These are phyloP conservation scores for Metschnikowia santaceciliae DNA, from an alignment of 805 yeast genomes.

Conservation along the genomic window DNA sequence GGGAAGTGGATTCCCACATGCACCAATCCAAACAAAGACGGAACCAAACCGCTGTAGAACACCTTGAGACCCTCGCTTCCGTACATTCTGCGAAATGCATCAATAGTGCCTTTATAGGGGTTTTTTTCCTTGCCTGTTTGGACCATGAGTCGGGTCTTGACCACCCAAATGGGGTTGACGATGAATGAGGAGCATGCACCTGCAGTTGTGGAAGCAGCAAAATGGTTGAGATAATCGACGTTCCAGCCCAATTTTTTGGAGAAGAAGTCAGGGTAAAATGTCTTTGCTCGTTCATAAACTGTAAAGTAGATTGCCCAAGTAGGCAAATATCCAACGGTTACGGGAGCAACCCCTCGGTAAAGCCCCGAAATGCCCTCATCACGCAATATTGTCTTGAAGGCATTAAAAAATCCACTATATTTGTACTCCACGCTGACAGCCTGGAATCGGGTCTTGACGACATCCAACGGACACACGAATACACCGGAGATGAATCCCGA, in stretches of 20 bases:
- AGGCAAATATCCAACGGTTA: conserved; percentile 89
- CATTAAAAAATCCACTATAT: conserved; percentile 59
- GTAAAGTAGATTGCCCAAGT: conserved; percentile 97
- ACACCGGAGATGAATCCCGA: conserved; percentile 90
- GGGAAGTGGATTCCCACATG: conserved; percentile 98
- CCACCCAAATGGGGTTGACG: conserved; percentile 97
- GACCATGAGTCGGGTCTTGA: conserved; percentile 90
- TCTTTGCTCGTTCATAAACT: conserved; percentile 78
- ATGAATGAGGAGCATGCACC: conserved; percentile 80
- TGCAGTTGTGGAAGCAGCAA: conserved; percentile 72
- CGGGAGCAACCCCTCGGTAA: conserved; percentile 90
- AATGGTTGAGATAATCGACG: conserved; percentile 35
- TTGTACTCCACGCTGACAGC: conserved; percentile 67
- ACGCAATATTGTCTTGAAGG: conserved; percentile 57
- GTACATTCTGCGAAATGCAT: conserved; percentile 81
- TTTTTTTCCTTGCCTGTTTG: conserved; percentile 49
- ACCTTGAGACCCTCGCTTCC: conserved; percentile 72
- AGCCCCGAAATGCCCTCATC: conserved; percentile 85
- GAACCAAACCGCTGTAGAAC: conserved; percentile 85
- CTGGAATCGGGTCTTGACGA: conserved; percentile 89
- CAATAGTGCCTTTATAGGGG: conserved; percentile 71
- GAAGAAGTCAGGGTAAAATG: conserved; percentile 43
- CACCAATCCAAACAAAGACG: conserved; percentile 82
- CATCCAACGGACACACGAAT: conserved; percentile 91
- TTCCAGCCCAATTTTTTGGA: conserved; percentile 22